phyloP scores from a whole-genome alignment of 2,329 filamentous ascomycete species.

The Verruconis gallopava region DNA sequence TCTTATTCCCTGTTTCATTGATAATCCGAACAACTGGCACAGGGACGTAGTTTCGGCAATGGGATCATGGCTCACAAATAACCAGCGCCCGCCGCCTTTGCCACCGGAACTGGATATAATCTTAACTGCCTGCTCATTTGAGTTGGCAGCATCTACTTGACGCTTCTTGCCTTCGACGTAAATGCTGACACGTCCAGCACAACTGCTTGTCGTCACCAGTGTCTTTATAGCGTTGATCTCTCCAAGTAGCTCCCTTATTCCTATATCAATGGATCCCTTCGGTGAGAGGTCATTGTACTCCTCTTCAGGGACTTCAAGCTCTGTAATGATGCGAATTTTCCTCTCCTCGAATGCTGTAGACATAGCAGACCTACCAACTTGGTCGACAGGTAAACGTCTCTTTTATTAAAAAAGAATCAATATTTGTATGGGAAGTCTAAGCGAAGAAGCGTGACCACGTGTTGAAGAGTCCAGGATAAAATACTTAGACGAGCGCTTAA shows the following conservation, averaged over 20 bases:
- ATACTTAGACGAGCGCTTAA: no score
- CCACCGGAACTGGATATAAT: slow-evolving; percentile 56
- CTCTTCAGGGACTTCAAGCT: slow-evolving; percentile 53
- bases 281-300: slow-evolving; percentile 76
- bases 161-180: slow-evolving; percentile 63
- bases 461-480: neutral
- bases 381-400: no score
- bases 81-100: slow-evolving; percentile 75
- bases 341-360: slow-evolving; percentile 30
- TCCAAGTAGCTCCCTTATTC: slow-evolving; percentile 62
- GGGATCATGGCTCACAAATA: slow-evolving; percentile 78
- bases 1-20: slow-evolving; percentile 9
- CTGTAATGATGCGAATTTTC: slow-evolving; percentile 60
- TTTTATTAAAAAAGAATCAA: neutral
- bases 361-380: slow-evolving; percentile 1
- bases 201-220: slow-evolving; percentile 86
- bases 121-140: slow-evolving; percentile 19
- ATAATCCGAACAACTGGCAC: neutral
- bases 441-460: neutral
- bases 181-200: slow-evolving; percentile 73
- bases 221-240: slow-evolving; percentile 64
- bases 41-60: slow-evolving; percentile 26
- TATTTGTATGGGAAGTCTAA: no score
- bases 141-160: slow-evolving; percentile 12
- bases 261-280: slow-evolving; percentile 74